Evolutionary conservation across 257 asterid species (phyloP), one percentile per base, ranked within the genome.

Genomic region (Striga asiatica): DNA sequence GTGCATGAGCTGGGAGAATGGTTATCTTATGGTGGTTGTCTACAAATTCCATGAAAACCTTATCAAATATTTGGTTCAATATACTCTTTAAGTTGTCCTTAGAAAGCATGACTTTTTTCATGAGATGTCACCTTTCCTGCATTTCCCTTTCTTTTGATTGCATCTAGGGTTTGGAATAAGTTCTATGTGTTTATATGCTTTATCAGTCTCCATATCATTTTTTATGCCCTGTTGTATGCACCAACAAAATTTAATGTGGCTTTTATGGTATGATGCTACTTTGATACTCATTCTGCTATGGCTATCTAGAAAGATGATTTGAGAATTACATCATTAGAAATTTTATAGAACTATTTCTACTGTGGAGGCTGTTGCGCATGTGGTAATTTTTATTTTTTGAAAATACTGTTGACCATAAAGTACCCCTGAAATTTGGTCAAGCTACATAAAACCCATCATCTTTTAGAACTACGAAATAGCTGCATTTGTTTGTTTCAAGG

Each of bases 81-180:
- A 66, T 56, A 60, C 61, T 48, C 64, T 18, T 43, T 61, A 23
- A 32, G 41, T 66, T 70, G 74, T 74, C 76, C 56, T 55, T 31
- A 27, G 57, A 76, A 75, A 75, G 78, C 67, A 75, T 47, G 66
- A 65, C 74, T 65, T 65, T 48, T 81, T 71, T 56, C 34, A 29
- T 42, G 51, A 61, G 65, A 66, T 60, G 66, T 65, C 63, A 64
- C 71, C 76, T 64, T 72, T 69, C 60, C 68, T 54, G 50, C 68
- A 68, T 77, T 75, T 69, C 68, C 68, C 66, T 59, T 64, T 47
- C 60, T 64, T 58, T 43, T 10, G 24, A 65, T 59, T 72, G 75
- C 77, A 71, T 65, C 70, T 69, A 72, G 64, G 68, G 82, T 70
- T 77, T 75, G 75, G 94, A 87, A 87, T 77, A 79, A 74, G 74